Base-by-base conservation (phyloP, 2,329 filamentous ascomycete species). In the Dactylonectria estremocensis region DNA sequence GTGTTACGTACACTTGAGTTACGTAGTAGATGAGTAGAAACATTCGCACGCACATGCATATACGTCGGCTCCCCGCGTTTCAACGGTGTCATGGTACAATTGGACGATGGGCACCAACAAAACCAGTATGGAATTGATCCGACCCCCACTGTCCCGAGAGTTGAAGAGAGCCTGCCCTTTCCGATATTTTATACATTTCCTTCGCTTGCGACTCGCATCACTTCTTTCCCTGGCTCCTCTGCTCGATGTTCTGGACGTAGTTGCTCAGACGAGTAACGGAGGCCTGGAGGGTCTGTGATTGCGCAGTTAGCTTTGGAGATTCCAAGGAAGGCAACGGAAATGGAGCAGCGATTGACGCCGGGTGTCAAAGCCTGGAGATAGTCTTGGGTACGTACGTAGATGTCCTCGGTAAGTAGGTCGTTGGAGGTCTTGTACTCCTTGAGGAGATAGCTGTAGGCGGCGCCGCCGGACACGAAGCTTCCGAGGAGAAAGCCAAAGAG, bases 351-450 rank as follows among this genome's bases (percentile, higher is more conserved):
- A 64, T 65, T 35, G 62, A 31, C 45, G 33, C 18, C 37, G 13
- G 28, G 48, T 16, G 43, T 18, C 33, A 35, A 35, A 45, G 24
- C 40, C 35, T 57, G 31, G 14, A 35, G 37, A 13, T 16, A 45
- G 35, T 52, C 16, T 33, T 35, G 61, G 65, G 56, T 50, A 92
- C 94, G 82, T 89, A 98, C 95, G 83, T 95, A 95, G 81, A 98
- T 97, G 83, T 98, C 95, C 83, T 97, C 95, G 68, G 92, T 95
- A 83, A 98, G 86, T 78, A 98, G 88, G 83, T 97, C 93, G 85
- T 98, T 98, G 74, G 94, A 93, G 49, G 95, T 87, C 84, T 95
- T 94, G 86, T 98, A 98, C 82, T 98, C 95, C 80, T 95, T 91
- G 76, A 98, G 85, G 73, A 97, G 89, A 82, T 98, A 98, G 81